These are phyloP conservation scores for Globisporangium cylindrosporum DNA, from an alignment of 352 stramenopile species.

Conservation along the genomic window DNA sequence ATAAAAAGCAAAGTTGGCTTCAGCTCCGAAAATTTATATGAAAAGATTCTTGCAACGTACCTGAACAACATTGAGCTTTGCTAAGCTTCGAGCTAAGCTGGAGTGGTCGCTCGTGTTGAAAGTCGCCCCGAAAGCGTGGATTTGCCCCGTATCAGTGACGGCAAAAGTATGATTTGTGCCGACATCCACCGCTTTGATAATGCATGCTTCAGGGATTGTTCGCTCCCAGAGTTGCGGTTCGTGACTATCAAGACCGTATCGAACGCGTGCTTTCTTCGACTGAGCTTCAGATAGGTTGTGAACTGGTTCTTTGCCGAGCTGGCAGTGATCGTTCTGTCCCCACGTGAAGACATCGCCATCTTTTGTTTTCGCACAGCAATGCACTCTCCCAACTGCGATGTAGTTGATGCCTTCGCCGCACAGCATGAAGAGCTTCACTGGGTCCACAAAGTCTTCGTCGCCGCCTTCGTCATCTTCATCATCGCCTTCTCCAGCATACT, in stretches of 20 bases:
- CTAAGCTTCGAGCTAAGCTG: slow-evolving; percentile 46
- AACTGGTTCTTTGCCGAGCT: slow-evolving; percentile 60
- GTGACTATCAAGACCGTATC: slow-evolving; percentile 54
- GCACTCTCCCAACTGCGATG: slow-evolving; percentile 73
- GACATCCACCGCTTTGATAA: slow-evolving; percentile 52
- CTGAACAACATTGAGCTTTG: slow-evolving; percentile 60
- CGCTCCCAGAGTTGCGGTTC: slow-evolving; percentile 71
- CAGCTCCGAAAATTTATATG: not conserved
- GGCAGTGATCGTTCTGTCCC: slow-evolving; percentile 82
- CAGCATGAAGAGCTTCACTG: slow-evolving; percentile 58
- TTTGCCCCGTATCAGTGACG: slow-evolving; percentile 44
- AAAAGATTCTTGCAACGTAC: slow-evolving; percentile 19
- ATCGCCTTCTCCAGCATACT: slow-evolving; percentile 1
- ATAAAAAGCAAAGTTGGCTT: not conserved
- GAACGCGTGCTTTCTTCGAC: slow-evolving; percentile 52
- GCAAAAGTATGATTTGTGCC: slow-evolving; percentile 76
- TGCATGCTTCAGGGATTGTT: slow-evolving; percentile 54
- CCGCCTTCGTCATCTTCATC: slow-evolving; percentile 41
- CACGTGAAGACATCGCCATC: slow-evolving; percentile 83
- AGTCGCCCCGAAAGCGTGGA: slow-evolving; percentile 66
- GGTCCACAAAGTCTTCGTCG: slow-evolving; percentile 66
- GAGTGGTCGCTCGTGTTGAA: slow-evolving; percentile 64
- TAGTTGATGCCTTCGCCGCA: slow-evolving; percentile 65
- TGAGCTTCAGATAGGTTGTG: slow-evolving; percentile 55
- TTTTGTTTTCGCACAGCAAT: slow-evolving; percentile 75